Evolutionary conservation across 164 flowering plant species (phyloP).

Genomic region (Kingdonia uniflora): DNA sequence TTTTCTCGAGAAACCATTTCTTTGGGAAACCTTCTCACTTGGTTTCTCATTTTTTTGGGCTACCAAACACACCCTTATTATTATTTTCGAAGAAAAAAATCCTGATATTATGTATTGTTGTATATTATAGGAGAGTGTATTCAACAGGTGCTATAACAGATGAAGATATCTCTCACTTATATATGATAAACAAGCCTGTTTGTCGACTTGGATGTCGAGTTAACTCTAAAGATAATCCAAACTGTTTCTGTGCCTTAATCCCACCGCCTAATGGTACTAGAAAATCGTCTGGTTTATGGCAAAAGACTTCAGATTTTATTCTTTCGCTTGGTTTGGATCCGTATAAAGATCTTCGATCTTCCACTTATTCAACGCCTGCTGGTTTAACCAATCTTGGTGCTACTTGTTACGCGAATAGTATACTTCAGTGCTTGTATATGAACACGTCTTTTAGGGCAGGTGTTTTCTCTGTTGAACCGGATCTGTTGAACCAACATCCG

Average conservation of each 20-base stretch:
- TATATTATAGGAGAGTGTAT: slow-evolving; percentile 62
- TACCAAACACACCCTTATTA: too few species aligned
- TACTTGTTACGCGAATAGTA: slow-evolving; percentile 97
- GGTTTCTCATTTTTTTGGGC: too few species aligned
- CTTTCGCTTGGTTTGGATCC: slow-evolving; percentile 72
- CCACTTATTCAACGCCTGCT: slow-evolving; percentile 48
- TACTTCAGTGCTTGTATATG: slow-evolving; percentile 90
- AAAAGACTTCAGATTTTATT: slow-evolving; percentile 62
- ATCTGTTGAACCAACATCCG: slow-evolving; percentile 52
- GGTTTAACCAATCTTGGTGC: slow-evolving; percentile 95
- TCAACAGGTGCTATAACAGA: slow-evolving; percentile 36
- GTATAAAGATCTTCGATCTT: slow-evolving; percentile 49
- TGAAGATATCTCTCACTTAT: slow-evolving; percentile 54
- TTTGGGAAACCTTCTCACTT: too few species aligned
- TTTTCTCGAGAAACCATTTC: too few species aligned
- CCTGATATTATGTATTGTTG: too few species aligned
- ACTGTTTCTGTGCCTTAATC: slow-evolving; percentile 85
- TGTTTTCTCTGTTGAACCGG: slow-evolving; percentile 67
- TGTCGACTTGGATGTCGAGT: slow-evolving; percentile 94
- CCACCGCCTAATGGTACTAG: slow-evolving; percentile 78
- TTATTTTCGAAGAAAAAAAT: too few species aligned
- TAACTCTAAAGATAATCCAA: slow-evolving; percentile 83
- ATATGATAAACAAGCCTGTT: slow-evolving; percentile 56
- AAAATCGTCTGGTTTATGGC: slow-evolving; percentile 92
- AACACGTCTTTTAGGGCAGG: slow-evolving; percentile 68